A percentile compares a stretch with the other conserved stretches of the same genome.
These are phyloP conservation scores for Domatiomyces globalis DNA, from an alignment of 2,329 filamentous ascomycete genomes.

Conservation along the genomic window DNA sequence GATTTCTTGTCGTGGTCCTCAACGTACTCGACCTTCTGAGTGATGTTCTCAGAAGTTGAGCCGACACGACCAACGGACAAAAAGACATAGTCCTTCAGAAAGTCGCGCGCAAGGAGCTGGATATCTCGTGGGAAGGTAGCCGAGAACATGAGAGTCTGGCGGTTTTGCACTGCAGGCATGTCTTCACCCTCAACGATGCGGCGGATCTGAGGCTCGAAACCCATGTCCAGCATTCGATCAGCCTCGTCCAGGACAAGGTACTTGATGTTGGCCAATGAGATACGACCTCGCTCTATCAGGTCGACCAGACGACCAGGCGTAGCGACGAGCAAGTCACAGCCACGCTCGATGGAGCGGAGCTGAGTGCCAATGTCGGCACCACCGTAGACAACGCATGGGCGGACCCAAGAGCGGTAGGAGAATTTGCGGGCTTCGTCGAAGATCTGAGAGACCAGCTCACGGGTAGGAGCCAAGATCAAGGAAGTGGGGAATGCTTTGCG, in stretches of 20 bases:
- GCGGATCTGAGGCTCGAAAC: slow-evolving; percentile 99
- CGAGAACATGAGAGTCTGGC: slow-evolving; percentile 99
- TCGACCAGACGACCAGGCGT: slow-evolving; percentile 96
- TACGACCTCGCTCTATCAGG: slow-evolving; percentile 94
- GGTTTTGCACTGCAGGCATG: slow-evolving; percentile 70
- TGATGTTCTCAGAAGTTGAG: slow-evolving; percentile 99
- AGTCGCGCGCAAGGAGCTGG: slow-evolving; percentile 96
- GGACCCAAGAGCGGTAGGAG: slow-evolving; percentile 96
- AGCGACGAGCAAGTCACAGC: slow-evolving; percentile 91
- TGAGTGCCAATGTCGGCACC: slow-evolving; percentile 97
- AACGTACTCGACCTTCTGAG: slow-evolving; percentile 95
- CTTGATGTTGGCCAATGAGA: slow-evolving; percentile 97
- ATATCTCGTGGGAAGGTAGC: slow-evolving; percentile 98
- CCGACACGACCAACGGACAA: slow-evolving; percentile 96
- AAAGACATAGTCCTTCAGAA: slow-evolving; percentile 98
- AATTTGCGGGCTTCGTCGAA: slow-evolving; percentile 97
- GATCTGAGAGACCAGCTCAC: slow-evolving; percentile 97
- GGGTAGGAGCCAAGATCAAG: slow-evolving; percentile 86
- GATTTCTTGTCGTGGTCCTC: slow-evolving; percentile 97
- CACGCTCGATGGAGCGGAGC: slow-evolving; percentile 93
- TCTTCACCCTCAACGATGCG: slow-evolving; percentile 97
- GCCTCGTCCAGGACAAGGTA: slow-evolving; percentile 97
- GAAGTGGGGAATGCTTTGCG: slow-evolving; percentile 97
- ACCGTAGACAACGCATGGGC: slow-evolving; percentile 95
- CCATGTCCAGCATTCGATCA: slow-evolving; percentile 99